Evolutionary conservation across 495 filamentous ascomycete genomes (phyloP).

Genomic region (Penicillium chermesinum): DNA sequence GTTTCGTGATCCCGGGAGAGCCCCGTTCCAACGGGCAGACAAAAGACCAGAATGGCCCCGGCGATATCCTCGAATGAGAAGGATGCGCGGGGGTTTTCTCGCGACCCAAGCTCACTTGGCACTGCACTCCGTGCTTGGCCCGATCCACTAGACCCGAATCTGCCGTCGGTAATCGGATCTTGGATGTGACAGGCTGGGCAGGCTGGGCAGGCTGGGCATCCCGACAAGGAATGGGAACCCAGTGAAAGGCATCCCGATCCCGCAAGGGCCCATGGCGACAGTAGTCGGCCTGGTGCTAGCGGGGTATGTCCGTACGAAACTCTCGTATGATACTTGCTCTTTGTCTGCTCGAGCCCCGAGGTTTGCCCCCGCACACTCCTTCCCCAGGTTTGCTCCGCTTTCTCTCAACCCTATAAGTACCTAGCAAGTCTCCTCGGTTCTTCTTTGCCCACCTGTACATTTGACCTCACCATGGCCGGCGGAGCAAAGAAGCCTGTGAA

Average conservation of each 20-base stretch:
- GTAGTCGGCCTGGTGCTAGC: no score
- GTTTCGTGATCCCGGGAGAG: no score
- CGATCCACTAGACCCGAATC: conserved; percentile 8
- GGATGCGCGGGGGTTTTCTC: background rate
- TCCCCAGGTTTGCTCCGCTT: no score
- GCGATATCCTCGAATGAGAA: conserved; percentile 17
- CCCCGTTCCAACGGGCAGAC: no score
- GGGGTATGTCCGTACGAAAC: no score
- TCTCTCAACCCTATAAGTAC: no score
- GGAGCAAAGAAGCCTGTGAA: conserved; percentile 63
- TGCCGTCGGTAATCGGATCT: conserved; percentile 4
- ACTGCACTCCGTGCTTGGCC: conserved; percentile 14
- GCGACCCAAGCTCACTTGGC: conserved; percentile 27
- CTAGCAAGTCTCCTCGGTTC: background rate
- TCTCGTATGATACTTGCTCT: no score
- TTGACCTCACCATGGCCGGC: conserved; percentile 51
- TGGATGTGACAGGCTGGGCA: conserved; percentile 1
- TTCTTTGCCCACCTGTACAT: no score
- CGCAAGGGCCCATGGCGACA: no score
- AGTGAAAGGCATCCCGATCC: no score
- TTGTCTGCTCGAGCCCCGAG: no score
- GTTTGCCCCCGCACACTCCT: no score
- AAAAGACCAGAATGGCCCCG: background rate
- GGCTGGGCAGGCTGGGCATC: conserved; percentile 1
- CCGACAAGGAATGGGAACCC: background rate